These are phyloP conservation scores for Castanea mollissima DNA, from an alignment of 306 rosid genomes.

Conservation along the genomic window DNA sequence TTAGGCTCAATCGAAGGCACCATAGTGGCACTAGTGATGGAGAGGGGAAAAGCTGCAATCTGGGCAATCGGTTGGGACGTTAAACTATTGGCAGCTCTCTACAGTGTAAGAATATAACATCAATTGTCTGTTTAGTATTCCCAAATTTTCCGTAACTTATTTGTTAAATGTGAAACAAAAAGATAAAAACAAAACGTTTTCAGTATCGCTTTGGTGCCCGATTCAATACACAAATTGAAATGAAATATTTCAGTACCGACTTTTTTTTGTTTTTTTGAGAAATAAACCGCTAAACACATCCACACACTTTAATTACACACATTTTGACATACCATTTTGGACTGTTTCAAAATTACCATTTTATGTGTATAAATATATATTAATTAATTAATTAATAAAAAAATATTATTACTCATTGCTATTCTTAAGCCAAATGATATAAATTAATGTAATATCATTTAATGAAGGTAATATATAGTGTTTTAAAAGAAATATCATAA, in stretches of 20 bases:
- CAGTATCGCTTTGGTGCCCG: accelerated
- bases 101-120: slow-evolving; percentile 40
- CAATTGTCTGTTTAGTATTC: not conserved
- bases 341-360: accelerated
- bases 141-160: no score
- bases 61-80: slow-evolving; percentile 69
- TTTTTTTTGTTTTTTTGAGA: no score
- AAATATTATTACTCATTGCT: no score
- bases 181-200: no score
- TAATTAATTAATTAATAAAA: no score
- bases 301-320: no score
- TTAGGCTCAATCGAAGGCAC: slow-evolving; percentile 77
- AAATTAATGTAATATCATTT: no score
- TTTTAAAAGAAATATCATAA: no score
- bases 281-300: no score
- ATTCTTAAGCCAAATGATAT: no score
- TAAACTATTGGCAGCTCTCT: slow-evolving; percentile 48
- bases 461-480: no score
- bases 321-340: accelerated
- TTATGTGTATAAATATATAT: accelerated
- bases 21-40: slow-evolving; percentile 64
- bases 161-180: no score
- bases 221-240: accelerated
- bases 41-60: slow-evolving; percentile 51
- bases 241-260: accelerated